Evolutionary conservation across 768 basidiomycete genomes (phyloP).

Genomic region (Trametes cubensis): DNA sequence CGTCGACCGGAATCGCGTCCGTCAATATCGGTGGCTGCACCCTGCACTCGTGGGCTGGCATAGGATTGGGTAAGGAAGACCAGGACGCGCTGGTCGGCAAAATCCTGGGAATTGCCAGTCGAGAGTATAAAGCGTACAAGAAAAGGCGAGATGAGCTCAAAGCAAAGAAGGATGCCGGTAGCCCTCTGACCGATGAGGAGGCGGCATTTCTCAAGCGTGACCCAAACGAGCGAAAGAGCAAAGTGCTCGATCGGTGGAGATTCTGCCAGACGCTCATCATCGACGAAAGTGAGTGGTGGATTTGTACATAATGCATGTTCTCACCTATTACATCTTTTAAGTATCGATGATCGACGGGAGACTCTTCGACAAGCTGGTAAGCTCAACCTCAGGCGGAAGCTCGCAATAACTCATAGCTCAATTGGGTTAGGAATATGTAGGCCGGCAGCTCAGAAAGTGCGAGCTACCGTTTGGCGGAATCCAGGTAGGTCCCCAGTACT

Average conservation of each 20-base stretch:
- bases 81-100: conserved; percentile 57
- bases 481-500: conserved; percentile 50
- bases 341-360: conserved; percentile 89
- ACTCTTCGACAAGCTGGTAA: conserved; percentile 81
- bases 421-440: conserved; percentile 58
- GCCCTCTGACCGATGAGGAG: conserved; percentile 1
- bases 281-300: conserved; percentile 66
- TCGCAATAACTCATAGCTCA: background rate
- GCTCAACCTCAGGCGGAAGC: conserved; percentile 3
- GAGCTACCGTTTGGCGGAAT: conserved; percentile 80
- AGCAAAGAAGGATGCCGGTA: conserved; percentile 1
- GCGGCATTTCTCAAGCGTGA: conserved; percentile 1
- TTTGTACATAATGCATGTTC: background rate
- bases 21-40: conserved; percentile 84
- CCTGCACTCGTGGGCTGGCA: conserved; percentile 77
- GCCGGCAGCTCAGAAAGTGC: conserved; percentile 54
- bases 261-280: conserved; percentile 69
- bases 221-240: conserved; percentile 5
- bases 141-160: background rate
- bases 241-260: conserved; percentile 63
- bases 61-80: conserved; percentile 68
- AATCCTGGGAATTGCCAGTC: conserved; percentile 44
- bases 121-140: conserved; percentile 13
- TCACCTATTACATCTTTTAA: conserved; percentile 34
- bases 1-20: conserved; percentile 78